These are phyloP conservation scores for Bacidia gigantensis DNA, from an alignment of 495 filamentous ascomycete genomes.

Conservation along the genomic window DNA sequence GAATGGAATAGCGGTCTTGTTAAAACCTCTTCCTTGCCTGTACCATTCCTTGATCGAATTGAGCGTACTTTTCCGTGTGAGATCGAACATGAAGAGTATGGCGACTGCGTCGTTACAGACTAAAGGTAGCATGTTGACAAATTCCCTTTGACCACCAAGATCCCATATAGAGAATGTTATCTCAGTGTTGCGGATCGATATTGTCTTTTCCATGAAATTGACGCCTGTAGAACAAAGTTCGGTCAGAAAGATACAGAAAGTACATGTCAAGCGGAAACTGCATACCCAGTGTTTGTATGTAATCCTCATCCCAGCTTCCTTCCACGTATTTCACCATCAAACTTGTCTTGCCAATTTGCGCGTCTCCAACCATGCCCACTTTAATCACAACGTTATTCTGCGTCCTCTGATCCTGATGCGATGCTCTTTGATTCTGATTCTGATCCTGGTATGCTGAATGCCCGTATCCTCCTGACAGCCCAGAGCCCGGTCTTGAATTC, in stretches of 20 bases:
- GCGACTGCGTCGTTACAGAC: conserved; percentile 98
- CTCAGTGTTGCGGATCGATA: conserved; percentile 98
- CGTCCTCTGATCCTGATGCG: conserved; percentile 26
- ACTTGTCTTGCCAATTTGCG: conserved; percentile 97
- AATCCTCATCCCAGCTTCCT: conserved; percentile 98
- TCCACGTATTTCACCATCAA: conserved; percentile 99
- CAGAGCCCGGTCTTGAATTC: conserved; percentile 36
- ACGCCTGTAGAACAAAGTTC: conserved; percentile 41
- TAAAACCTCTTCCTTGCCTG: conserved; percentile 91
- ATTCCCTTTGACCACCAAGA: conserved; percentile 92
- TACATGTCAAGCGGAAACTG: too few relatives aligned
- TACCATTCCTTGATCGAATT: conserved; percentile 99
- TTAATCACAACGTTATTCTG: conserved; percentile 96
- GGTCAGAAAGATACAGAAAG: not conserved
- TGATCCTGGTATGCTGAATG: conserved; percentile 31
- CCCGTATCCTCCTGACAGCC: conserved; percentile 32
- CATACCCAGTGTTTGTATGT: conserved; percentile 91
- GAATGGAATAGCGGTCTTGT: conserved; percentile 98
- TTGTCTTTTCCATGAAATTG: conserved; percentile 99
- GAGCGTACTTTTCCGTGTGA: conserved; percentile 92
- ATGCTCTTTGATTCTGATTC: conserved; percentile 26
- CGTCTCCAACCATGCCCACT: conserved; percentile 98
- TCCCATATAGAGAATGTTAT: conserved; percentile 99
- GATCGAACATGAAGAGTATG: conserved; percentile 98
- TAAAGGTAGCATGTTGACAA: conserved; percentile 97